A percentile compares a stretch with the other conserved stretches of the same genome.
phyloP scores from a whole-genome alignment of 306 rosid genomes.

The Citrullus amarus region DNA sequence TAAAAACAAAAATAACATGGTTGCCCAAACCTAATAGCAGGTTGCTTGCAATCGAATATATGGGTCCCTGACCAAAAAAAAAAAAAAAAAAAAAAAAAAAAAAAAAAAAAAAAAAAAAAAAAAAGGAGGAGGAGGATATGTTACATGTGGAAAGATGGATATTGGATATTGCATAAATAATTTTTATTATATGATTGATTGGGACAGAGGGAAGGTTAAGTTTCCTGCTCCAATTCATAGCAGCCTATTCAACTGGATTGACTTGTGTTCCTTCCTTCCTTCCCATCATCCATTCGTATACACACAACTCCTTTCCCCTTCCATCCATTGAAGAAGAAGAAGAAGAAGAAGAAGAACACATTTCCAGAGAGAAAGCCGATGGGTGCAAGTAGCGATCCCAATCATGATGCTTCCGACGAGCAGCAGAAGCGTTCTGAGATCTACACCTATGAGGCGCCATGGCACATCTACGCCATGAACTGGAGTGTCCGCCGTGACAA shows the following conservation, averaged over 20 bases:
- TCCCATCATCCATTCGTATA: too few species aligned
- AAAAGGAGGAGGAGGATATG: too few species aligned
- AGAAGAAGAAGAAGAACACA: background rate
- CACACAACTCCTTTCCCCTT: background rate
- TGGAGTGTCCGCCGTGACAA: constrained; percentile 99
- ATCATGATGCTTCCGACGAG: constrained; percentile 74
- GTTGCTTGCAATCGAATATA: too few species aligned
- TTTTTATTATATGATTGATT: too few species aligned
- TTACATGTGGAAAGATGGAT: too few species aligned
- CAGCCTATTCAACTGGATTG: background rate
- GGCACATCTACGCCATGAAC: constrained; percentile 98
- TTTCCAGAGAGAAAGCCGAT: constrained; percentile 7
- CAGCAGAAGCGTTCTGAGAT: constrained; percentile 96
- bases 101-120: too few species aligned
- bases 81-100: too few species aligned
- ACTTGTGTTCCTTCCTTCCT: background rate
- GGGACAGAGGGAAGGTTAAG: background rate
- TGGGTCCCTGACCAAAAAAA: too few species aligned
- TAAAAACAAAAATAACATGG: too few species aligned
- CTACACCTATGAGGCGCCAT: constrained; percentile 93
- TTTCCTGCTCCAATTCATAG: background rate
- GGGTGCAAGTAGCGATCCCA: constrained; percentile 74
- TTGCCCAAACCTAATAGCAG: too few species aligned
- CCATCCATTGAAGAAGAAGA: background rate
- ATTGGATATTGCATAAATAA: too few species aligned